Percentiles rank a stretch among this genome's conserved stretches.
Evolutionary conservation across 345 rosid species (phyloP).

Genomic region (Eucalyptus grandis): DNA sequence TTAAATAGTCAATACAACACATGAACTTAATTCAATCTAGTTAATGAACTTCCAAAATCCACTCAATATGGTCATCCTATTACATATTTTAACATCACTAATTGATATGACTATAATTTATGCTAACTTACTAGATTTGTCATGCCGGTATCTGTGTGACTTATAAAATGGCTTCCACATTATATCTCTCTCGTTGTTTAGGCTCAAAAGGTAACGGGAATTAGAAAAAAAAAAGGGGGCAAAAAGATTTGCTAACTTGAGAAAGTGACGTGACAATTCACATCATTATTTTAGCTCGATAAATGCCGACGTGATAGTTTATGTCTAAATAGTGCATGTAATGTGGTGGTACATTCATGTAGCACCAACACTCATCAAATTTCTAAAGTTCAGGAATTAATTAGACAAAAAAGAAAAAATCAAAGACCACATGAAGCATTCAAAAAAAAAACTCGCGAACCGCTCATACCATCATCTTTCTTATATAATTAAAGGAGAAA

Average conservation of each 20-base stretch:
- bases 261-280: accelerated
- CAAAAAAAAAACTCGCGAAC: accelerated
- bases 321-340: neutral
- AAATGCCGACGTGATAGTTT: accelerated
- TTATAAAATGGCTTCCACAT: neutral
- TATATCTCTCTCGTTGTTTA: neutral
- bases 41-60: neutral
- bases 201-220: neutral
- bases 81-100: neutral
- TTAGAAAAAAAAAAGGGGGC: neutral
- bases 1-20: neutral
- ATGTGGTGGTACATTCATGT: neutral
- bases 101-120: neutral
- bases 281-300: neutral
- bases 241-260: neutral
- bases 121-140: neutral
- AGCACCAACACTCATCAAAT: neutral
- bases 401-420: neutral
- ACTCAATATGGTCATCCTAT: neutral
- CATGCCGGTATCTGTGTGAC: accelerated
- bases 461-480: accelerated
- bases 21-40: neutral
- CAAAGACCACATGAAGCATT: neutral
- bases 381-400: neutral
- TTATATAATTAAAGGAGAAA: neutral